Evolutionary conservation across 225 moss, liverwort and hornwort genomes (phyloP).

Genomic region (Physcomitrium patens): DNA sequence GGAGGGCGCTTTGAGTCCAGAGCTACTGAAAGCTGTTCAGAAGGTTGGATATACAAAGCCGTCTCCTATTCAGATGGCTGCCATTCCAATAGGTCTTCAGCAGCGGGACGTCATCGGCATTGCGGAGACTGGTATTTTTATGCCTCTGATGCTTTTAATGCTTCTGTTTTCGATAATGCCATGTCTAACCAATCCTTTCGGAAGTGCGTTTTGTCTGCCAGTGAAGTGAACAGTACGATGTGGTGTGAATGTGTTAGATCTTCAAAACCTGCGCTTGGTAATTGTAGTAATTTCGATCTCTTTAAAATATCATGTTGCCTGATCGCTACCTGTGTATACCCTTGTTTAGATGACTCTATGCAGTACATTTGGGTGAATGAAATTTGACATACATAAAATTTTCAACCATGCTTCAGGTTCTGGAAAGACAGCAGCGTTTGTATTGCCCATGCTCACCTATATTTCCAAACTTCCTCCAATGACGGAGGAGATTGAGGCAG

Average conservation of each 20-base stretch:
- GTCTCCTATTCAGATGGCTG: conserved; percentile 99
- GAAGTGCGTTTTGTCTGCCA: neutral
- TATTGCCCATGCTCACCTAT: conserved; percentile 99
- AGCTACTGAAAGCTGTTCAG: conserved; percentile 87
- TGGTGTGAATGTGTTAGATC: conserved; percentile 10
- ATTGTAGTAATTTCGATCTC: neutral
- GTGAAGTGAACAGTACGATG: neutral
- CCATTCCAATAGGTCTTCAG: conserved; percentile 96
- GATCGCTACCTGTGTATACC: conserved; percentile 5
- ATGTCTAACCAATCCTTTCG: conserved; percentile 3
- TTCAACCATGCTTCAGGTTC: conserved; percentile 63
- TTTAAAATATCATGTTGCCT: conserved; percentile 6
- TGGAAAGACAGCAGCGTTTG: conserved; percentile 99
- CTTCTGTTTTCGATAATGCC: neutral
- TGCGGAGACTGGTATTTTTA: conserved; percentile 87
- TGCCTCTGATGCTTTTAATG: conserved; percentile 1
- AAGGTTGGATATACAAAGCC: conserved; percentile 99
- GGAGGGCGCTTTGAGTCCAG: conserved; percentile 88
- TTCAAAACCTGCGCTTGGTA: neutral
- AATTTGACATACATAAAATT: conserved; percentile 3
- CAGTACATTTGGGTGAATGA: conserved; percentile 2
- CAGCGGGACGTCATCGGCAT: conserved; percentile 99
- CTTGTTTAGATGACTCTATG: neutral
- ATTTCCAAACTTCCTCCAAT: conserved; percentile 98
- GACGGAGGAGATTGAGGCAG: conserved; percentile 66